Percentiles rank a stretch among this genome's conserved stretches.
phyloP scores from a whole-genome alignment of 805 yeast species.

The Candida taoyuanica region DNA sequence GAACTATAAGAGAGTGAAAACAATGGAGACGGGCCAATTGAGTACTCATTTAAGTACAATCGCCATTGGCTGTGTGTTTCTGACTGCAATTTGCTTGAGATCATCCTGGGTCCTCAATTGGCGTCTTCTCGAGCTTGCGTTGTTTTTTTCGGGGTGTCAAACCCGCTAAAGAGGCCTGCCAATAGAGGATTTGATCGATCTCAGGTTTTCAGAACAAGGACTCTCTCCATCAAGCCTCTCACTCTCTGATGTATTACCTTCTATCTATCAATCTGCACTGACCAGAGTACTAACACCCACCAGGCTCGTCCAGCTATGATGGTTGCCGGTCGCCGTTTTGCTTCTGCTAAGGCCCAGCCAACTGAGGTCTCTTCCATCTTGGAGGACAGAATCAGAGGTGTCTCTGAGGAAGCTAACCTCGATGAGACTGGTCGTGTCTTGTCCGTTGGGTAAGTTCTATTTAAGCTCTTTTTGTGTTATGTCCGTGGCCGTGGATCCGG shows the following conservation, averaged over 20 bases:
- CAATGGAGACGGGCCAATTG: not conserved
- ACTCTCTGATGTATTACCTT: too few species aligned
- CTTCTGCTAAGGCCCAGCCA: constrained; percentile 93
- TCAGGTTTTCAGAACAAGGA: too few species aligned
- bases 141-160: too few species aligned
- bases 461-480: constrained; percentile 1
- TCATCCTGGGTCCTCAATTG: too few species aligned
- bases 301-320: constrained; percentile 70
- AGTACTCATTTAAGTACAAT: not conserved
- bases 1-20: not conserved
- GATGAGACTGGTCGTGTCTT: constrained; percentile 99
- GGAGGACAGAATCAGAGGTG: constrained; percentile 99
- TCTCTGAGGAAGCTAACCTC: constrained; percentile 93
- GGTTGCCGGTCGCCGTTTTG: constrained; percentile 77
- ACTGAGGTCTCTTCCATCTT: constrained; percentile 98
- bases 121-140: too few species aligned
- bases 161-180: too few species aligned
- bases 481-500: too few species aligned
- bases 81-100: too few species aligned
- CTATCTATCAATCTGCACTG: too few species aligned
- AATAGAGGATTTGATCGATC: too few species aligned
- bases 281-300: constrained; percentile 23
- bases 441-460: constrained; percentile 78
- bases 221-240: too few species aligned
- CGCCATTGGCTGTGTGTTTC: too few species aligned